phyloP scores from a whole-genome alignment of 2,329 filamentous ascomycete genomes.

The Aspergillus texensis region DNA sequence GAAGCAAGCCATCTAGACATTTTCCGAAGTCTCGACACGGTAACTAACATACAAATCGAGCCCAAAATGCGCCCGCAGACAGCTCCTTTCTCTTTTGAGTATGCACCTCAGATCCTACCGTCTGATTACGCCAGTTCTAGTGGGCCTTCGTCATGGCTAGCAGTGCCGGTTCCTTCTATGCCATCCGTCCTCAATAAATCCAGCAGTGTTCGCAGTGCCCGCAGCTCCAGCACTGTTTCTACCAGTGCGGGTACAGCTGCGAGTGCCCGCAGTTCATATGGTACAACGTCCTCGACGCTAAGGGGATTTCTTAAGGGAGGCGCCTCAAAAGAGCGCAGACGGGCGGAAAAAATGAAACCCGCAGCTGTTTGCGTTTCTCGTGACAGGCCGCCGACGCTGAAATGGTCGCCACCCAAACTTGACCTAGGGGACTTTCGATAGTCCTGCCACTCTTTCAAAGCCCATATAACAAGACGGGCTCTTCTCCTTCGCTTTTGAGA shows the following conservation, averaged over 20 bases:
- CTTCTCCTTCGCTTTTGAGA: slow-evolving; percentile 1
- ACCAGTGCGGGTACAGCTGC: slow-evolving; percentile 34
- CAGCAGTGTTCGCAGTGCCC: slow-evolving; percentile 40
- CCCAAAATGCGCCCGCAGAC: slow-evolving; percentile 29
- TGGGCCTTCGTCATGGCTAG: slow-evolving; percentile 28
- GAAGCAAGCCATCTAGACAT: slow-evolving; percentile 22
- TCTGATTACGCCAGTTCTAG: slow-evolving; percentile 27
- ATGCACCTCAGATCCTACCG: slow-evolving; percentile 22
- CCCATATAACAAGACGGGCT: not conserved
- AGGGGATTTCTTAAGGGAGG: slow-evolving; percentile 37
- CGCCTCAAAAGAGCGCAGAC: slow-evolving; percentile 32
- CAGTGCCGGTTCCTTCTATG: slow-evolving; percentile 36
- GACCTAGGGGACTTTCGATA: slow-evolving; percentile 35
- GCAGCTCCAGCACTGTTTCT: slow-evolving; percentile 40
- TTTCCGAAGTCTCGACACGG: slow-evolving; percentile 20
- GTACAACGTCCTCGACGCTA: slow-evolving; percentile 39
- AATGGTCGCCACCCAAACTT: slow-evolving; percentile 42
- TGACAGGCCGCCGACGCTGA: slow-evolving; percentile 38
- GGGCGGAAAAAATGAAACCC: slow-evolving; percentile 31
- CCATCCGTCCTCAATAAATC: slow-evolving; percentile 30
- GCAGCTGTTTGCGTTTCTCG: slow-evolving; percentile 32
- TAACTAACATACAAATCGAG: slow-evolving; percentile 22
- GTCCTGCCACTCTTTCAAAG: slow-evolving; percentile 7
- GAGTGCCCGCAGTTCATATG: slow-evolving; percentile 39
- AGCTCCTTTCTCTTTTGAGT: slow-evolving; percentile 24